phyloP scores from a whole-genome alignment of 352 stramenopile genomes.

The Saprolegnia parasitica region DNA sequence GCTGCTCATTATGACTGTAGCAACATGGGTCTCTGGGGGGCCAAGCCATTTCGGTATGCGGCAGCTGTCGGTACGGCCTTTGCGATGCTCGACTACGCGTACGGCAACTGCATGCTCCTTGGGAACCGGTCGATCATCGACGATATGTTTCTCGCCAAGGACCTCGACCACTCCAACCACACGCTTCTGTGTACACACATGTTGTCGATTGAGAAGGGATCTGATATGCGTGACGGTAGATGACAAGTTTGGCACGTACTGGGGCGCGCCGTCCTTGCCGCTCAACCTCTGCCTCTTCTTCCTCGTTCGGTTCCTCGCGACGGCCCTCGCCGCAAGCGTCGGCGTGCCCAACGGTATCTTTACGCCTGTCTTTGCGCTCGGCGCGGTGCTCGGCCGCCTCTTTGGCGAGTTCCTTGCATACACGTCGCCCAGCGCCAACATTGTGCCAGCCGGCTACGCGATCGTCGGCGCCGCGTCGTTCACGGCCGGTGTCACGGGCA shows the following conservation, averaged over 20 bases:
- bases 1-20: constrained; percentile 30
- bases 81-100: constrained; percentile 59
- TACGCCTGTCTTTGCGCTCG: constrained; percentile 87
- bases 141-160: constrained; percentile 77
- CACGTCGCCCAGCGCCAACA: constrained; percentile 29
- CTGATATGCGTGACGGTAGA: constrained; percentile 31
- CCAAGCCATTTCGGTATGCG: constrained; percentile 62
- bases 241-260: constrained; percentile 46
- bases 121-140: constrained; percentile 76
- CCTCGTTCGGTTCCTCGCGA: constrained; percentile 71
- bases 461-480: constrained; percentile 79
- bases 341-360: constrained; percentile 88
- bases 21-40: constrained; percentile 31
- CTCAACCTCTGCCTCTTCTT: constrained; percentile 68
- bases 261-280: constrained; percentile 53
- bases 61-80: constrained; percentile 61
- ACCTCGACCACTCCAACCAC: constrained; percentile 39
- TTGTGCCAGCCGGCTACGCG: constrained; percentile 68
- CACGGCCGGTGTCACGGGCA: constrained; percentile 72
- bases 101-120: constrained; percentile 78
- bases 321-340: constrained; percentile 70
- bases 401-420: constrained; percentile 63
- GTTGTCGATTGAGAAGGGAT: background rate
- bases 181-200: constrained; percentile 32
- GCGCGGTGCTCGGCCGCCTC: constrained; percentile 79